Evolutionary conservation across 306 rosid species (phyloP), one percentile per base, ranked within the genome.

Genomic region (Corylus avellana): DNA sequence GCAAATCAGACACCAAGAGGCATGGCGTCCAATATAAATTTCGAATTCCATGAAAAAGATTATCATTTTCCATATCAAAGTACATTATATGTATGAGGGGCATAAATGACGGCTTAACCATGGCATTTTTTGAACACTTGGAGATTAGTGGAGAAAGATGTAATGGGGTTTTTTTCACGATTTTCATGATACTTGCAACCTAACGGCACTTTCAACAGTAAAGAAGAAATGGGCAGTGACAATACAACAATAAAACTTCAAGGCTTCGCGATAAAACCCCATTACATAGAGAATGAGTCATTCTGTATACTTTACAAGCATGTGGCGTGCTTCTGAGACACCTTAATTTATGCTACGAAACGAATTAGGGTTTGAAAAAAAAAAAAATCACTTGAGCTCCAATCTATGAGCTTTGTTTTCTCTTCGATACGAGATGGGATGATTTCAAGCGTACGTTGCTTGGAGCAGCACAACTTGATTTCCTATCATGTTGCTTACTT

Each of bases 271-370:
- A 39, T 67, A 67, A n/a, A 67, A 67, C 3, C 8, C 8, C 72
- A 42, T 1, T 39, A 67, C 51, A 67, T 4, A 4, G n/a, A n/a
- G 7, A 42, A 39, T 0, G 11, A 37, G 27, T 44, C 72, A 3
- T 20, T 72, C 42, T 37, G 73, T 12, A 63, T 66, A 74, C 32
- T 56, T 73, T 80, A 75, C 84, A 86, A 64, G 73, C 80, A 59
- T 39, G 58, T 71, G 29, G 74, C 13, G 59, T 20, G 79, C 78
- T 14, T 58, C 46, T 37, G 35, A 27, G 14, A 67, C 32, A n/a
- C 2, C 35, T 39, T 35, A 50, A 63, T 25, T 37, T 22, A 37
- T 2, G 35, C 10, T 10, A 37, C 11, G 13, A 3, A 69, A 18
- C 12, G 14, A 16, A 29, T 39, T 10, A 39, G 25, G 46, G 46